Evolutionary conservation across 2,329 filamentous ascomycete genomes (phyloP).

Genomic region (Pyricularia grisea): DNA sequence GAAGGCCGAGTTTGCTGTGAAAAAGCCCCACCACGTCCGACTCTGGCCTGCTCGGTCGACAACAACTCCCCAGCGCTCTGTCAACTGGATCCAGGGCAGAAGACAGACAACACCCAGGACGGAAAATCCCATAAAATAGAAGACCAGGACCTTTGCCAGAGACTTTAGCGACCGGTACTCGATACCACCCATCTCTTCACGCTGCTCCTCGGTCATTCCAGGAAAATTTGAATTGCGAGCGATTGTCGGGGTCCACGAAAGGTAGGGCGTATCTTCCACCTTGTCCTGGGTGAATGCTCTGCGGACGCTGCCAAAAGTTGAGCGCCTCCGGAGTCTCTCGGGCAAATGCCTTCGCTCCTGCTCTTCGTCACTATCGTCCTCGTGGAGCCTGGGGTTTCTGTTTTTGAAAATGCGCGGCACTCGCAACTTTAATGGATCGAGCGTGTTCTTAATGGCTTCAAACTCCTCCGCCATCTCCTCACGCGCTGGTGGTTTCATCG

Average conservation of each 20-base stretch:
- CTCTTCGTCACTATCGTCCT: conserved; percentile 23
- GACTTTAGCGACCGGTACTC: conserved; percentile 91
- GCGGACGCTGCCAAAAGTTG: conserved; percentile 50
- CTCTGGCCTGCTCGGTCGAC: conserved; percentile 54
- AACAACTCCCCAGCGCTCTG: conserved; percentile 50
- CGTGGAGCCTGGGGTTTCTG: conserved; percentile 23
- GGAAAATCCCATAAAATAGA: conserved; percentile 79
- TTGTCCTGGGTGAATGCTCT: conserved; percentile 45
- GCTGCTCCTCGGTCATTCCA: conserved; percentile 78
- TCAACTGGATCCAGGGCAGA: conserved; percentile 68
- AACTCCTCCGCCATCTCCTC: conserved; percentile 34
- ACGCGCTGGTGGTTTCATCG: conserved; percentile 31
- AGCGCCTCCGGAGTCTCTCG: conserved; percentile 23
- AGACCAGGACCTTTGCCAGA: conserved; percentile 65
- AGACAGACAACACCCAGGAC: conserved; percentile 65
- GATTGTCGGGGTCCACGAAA: conserved; percentile 89
- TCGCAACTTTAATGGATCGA: conserved; percentile 32
- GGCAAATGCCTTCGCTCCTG: conserved; percentile 2
- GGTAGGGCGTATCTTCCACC: conserved; percentile 63
- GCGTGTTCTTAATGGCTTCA: conserved; percentile 27
- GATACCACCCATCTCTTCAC: conserved; percentile 91
- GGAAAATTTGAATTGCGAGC: conserved; percentile 90
- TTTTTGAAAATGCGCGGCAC: conserved; percentile 29
- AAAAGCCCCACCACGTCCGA: conserved; percentile 85
- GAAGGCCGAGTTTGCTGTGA: conserved; percentile 79